These are phyloP conservation scores for Populus tomentosa DNA, from an alignment of 441 rosid species.

Conservation along the genomic window DNA sequence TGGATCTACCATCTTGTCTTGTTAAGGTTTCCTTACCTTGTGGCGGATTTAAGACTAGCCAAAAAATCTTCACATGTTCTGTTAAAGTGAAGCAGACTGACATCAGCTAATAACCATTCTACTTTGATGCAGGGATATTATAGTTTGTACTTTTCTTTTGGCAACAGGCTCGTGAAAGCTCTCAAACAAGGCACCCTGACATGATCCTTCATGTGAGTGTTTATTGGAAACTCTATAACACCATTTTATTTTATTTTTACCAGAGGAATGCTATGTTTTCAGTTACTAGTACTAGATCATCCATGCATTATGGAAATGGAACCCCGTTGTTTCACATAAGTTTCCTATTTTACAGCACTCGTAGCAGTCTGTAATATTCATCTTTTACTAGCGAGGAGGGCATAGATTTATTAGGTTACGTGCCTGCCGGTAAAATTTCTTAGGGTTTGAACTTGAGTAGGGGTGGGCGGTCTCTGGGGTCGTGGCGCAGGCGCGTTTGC, in stretches of 20 bases:
- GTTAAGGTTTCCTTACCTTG: background rate
- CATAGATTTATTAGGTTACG: no score
- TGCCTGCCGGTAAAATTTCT: no score
- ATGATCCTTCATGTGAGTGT: no score
- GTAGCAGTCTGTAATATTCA: background rate
- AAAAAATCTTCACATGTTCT: background rate
- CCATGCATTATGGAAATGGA: background rate
- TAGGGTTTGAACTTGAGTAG: no score
- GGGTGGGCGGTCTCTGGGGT: no score
- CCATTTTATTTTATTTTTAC: background rate
- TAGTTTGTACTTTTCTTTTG: no score
- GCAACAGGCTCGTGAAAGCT: no score
- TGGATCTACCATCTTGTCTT: background rate
- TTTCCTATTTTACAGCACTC: background rate
- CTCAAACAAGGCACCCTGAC: no score
- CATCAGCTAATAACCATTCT: background rate
- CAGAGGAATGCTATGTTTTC: background rate
- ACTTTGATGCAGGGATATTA: background rate
- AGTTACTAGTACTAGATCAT: background rate
- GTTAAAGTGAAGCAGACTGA: background rate
- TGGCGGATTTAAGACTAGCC: background rate
- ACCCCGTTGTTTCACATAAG: no score
- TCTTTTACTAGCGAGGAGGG: background rate
- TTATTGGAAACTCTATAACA: background rate
- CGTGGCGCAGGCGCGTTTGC: no score